Percentiles rank a stretch among this genome's conserved stretches.
Conservation (phyloP, 2,329 filamentous ascomycete genomes). For the Didymella arachidicola region DNA sequence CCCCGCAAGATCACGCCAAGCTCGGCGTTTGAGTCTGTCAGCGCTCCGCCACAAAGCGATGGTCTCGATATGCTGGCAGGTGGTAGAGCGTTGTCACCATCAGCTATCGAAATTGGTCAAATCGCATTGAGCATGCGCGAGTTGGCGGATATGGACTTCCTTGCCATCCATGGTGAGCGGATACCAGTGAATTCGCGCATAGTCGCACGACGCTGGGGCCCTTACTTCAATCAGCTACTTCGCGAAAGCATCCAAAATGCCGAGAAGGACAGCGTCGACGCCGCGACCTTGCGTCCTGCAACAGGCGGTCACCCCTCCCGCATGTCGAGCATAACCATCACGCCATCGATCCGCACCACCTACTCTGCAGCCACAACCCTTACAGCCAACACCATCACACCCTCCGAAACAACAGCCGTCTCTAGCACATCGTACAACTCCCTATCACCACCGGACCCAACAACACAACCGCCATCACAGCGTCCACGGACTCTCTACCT, state of each 20-base stretch:
- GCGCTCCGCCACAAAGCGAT: constrained; percentile 68
- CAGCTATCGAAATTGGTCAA: constrained; percentile 85
- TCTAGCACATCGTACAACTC: constrained; percentile 52
- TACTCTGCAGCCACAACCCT: constrained; percentile 56
- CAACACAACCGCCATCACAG: constrained; percentile 63
- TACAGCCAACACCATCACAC: constrained; percentile 48
- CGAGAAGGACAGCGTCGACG: constrained; percentile 67
- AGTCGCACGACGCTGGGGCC: constrained; percentile 87
- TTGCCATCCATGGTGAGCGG: constrained; percentile 88
- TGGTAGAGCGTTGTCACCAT: constrained; percentile 76
- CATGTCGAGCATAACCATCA: constrained; percentile 87
- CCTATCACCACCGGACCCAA: constrained; percentile 62
- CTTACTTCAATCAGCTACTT: constrained; percentile 92
- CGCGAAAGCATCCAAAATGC: constrained; percentile 76
- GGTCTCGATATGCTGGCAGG: constrained; percentile 68
- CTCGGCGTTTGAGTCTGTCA: constrained; percentile 85
- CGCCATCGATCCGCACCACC: constrained; percentile 66
- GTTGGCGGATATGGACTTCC: constrained; percentile 93
- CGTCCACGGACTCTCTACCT: constrained; percentile 89
- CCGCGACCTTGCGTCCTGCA: constrained; percentile 74
- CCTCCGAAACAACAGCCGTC: constrained; percentile 50
- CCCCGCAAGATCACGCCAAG: constrained; percentile 79
- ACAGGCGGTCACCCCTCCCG: constrained; percentile 66
- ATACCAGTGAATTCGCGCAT: constrained; percentile 94
- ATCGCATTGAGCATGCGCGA: constrained; percentile 82